Evolutionary conservation across 352 stramenopile genomes (phyloP), one percentile per base, ranked within the genome.

Genomic region (Phytophthora pini): DNA sequence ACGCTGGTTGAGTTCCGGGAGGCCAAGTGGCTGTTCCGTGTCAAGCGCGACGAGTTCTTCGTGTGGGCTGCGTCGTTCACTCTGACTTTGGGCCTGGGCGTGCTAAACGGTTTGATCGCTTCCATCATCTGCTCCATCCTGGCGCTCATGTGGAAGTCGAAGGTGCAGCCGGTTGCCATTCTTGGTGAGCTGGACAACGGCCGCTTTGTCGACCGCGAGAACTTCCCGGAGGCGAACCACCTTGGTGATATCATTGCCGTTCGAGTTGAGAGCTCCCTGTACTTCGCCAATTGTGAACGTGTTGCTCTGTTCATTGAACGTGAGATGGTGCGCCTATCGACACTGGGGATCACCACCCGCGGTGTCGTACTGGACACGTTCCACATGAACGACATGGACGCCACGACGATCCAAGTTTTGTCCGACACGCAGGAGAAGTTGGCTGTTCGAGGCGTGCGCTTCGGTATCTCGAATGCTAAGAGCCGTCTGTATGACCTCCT

Each of bases 321-420:
- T 9, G 59, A 61, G 43, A 60, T 67, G 49, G 39, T 56, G 34
- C 41, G 59, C 1, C 41, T 67, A 15, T 40, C 40, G 9, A 67
- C 41, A 20, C n/a, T 67, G 9, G 59, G 59, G 4, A 50, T 67
- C 49, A 55, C 43, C 22, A 67, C 59, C 9, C 59, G 50, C 7
- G 59, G 59, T 7, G 59, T 67, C 15, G 47, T 67, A 13, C 39
- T 67, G 41, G 59, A 67, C 59, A 61, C 34, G 15, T 56, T 67
- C 34, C 50, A 67, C 50, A 67, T 67, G 59, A 67, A 67, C 50
- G 59, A 67, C 43, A 67, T 67, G 59, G 59, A 67, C n/a, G 59
- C 58, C n/a, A 66, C 58, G 10, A 60, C 58, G 40, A 66, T 66
- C 26, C 58, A 66, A 31, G 58, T 66, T 41, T 13, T 67, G 32